phyloP scores from a whole-genome alignment of 2,329 filamentous ascomycete species.

The Byssochlamys sp. region DNA sequence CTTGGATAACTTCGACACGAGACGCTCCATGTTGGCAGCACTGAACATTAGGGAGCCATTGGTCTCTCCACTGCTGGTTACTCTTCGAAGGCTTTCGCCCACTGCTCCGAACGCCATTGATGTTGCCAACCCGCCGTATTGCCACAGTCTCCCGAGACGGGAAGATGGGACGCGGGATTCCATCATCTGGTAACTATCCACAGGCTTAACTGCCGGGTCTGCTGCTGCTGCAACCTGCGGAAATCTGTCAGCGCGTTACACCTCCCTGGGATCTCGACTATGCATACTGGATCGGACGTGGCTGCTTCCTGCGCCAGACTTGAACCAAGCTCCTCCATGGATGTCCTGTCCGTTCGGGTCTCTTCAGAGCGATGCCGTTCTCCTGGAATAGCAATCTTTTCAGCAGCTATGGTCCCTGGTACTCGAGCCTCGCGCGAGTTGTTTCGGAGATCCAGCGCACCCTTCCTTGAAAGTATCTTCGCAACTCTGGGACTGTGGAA shows the following conservation, averaged over 20 bases:
- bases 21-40: constrained; percentile 78
- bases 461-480: constrained; percentile 43
- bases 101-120: constrained; percentile 93
- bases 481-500: constrained; percentile 54
- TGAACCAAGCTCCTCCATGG: constrained; percentile 39
- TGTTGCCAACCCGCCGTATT: constrained; percentile 84
- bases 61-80: constrained; percentile 55
- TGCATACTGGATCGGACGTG: not conserved
- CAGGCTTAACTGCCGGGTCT: constrained; percentile 14
- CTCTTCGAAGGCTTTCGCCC: constrained; percentile 71
- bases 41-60: constrained; percentile 77
- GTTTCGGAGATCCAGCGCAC: constrained; percentile 6
- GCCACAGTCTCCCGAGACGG: constrained; percentile 78
- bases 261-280: not conserved
- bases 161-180: constrained; percentile 88
- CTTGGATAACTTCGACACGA: constrained; percentile 83
- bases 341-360: constrained; percentile 19
- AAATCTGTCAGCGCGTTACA: constrained; percentile 3
- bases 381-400: not conserved
- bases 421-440: not conserved
- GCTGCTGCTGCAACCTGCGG: constrained; percentile 17
- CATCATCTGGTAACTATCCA: constrained; percentile 56
- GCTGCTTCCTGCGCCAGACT: constrained; percentile 19
- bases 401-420: not conserved
- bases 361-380: not conserved